phyloP scores from a whole-genome alignment of 2,329 filamentous ascomycete species.

The Mariannaea elegans region DNA sequence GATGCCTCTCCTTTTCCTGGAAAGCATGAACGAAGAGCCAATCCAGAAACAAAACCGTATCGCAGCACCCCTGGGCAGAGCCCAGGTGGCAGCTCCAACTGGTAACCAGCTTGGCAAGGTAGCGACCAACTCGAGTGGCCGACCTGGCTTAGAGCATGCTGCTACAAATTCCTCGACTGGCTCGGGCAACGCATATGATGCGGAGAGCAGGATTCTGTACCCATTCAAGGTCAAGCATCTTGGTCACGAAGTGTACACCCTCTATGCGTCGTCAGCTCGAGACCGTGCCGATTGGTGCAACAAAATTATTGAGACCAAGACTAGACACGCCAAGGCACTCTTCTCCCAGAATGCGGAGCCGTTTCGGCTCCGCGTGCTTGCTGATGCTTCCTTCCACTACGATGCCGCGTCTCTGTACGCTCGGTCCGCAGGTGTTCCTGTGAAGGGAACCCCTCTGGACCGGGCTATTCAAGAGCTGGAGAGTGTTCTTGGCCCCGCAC shows the following conservation, averaged over 20 bases:
- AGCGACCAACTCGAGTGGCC: constrained; percentile 58
- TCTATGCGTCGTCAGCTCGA: constrained; percentile 82
- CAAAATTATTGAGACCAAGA: constrained; percentile 95
- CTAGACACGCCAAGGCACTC: constrained; percentile 86
- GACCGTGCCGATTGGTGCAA: constrained; percentile 89
- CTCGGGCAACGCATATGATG: constrained; percentile 68
- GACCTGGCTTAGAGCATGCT: constrained; percentile 71
- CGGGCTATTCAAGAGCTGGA: constrained; percentile 91
- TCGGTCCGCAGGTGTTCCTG: constrained; percentile 73
- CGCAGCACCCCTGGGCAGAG: constrained; percentile 66
- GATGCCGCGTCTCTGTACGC: constrained; percentile 69
- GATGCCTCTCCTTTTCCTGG: constrained; percentile 93
- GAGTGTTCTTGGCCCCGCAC: constrained; percentile 73
- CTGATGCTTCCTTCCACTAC: constrained; percentile 89
- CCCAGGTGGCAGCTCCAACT: constrained; percentile 68
- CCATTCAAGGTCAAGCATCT: constrained; percentile 97
- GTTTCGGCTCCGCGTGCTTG: constrained; percentile 89
- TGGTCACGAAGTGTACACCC: constrained; percentile 89
- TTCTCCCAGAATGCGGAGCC: constrained; percentile 95
- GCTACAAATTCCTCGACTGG: constrained; percentile 72
- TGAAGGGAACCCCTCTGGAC: constrained; percentile 91
- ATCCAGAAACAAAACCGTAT: constrained; percentile 85
- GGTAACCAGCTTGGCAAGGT: constrained; percentile 67
- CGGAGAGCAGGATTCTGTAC: constrained; percentile 85
- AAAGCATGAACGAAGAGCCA: constrained; percentile 91